phyloP scores from a whole-genome alignment of 2,329 filamentous ascomycete species.

The Trichoderma atrobrunneum region DNA sequence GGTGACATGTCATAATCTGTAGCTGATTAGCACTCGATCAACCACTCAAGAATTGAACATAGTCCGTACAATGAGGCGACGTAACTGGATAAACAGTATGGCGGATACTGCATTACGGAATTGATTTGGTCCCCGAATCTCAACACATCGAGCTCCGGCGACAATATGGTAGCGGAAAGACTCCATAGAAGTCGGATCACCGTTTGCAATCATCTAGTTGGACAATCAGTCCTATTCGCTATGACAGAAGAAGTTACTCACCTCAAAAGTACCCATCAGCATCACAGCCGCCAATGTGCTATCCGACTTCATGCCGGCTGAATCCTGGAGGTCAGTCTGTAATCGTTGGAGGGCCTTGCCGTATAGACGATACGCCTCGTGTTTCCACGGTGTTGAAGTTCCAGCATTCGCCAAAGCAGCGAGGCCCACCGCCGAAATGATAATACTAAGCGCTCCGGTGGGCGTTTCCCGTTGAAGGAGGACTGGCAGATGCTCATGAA shows the following conservation, averaged over 20 bases:
- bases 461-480: conserved; percentile 18
- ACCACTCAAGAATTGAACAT: not conserved
- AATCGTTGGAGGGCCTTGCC: conserved; percentile 22
- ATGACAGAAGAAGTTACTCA: conserved; percentile 5
- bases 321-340: conserved; percentile 20
- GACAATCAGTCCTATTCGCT: not conserved
- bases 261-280: conserved; percentile 26
- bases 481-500: conserved; percentile 24
- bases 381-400: conserved; percentile 18
- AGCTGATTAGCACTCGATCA: not conserved
- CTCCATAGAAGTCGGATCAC: conserved; percentile 22
- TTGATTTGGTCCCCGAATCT: conserved; percentile 24
- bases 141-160: conserved; percentile 25
- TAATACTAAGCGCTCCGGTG: conserved; percentile 21
- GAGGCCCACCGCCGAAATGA: conserved; percentile 22
- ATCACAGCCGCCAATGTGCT: conserved; percentile 24
- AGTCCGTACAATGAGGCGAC: not conserved
- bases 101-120: conserved; percentile 8
- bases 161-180: conserved; percentile 24
- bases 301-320: conserved; percentile 20
- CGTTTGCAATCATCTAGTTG: conserved; percentile 21
- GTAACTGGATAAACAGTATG: not conserved
- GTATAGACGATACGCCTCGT: conserved; percentile 23
- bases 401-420: conserved; percentile 26
- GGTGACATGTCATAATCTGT: not conserved